Conservation (phyloP, 2,329 filamentous ascomycete species). For the Ceratocystis lukuohia region DNA sequence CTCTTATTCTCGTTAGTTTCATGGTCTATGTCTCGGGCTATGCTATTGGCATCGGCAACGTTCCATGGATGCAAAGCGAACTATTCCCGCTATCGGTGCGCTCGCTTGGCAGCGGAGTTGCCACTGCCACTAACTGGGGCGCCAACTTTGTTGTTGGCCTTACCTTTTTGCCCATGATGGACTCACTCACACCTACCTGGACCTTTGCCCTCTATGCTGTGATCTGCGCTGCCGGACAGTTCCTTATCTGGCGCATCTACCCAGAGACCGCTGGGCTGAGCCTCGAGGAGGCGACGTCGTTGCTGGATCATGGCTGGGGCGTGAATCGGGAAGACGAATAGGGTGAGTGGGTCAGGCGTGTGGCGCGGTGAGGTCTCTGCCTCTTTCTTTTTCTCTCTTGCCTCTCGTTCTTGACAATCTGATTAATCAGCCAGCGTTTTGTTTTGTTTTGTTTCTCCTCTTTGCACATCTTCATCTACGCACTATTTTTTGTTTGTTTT, state of each 20-base stretch:
- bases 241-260: slow-evolving; percentile 59
- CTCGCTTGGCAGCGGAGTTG: slow-evolving; percentile 55
- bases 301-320: slow-evolving; percentile 63
- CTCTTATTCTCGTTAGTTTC: slow-evolving; percentile 58
- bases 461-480: neutral
- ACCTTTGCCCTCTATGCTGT: slow-evolving; percentile 71
- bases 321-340: slow-evolving; percentile 28
- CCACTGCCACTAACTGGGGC: slow-evolving; percentile 75
- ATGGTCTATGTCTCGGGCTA: slow-evolving; percentile 76
- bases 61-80: slow-evolving; percentile 94
- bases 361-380: neutral
- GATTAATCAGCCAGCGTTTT: neutral
- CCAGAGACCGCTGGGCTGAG: slow-evolving; percentile 74
- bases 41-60: slow-evolving; percentile 76
- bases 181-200: slow-evolving; percentile 54
- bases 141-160: slow-evolving; percentile 76
- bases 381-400: slow-evolving; percentile 10
- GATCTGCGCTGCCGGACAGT: slow-evolving; percentile 57
- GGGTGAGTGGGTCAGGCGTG: no score
- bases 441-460: neutral
- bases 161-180: slow-evolving; percentile 81
- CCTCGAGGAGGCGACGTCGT: slow-evolving; percentile 62
- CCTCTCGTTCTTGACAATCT: neutral
- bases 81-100: slow-evolving; percentile 69
- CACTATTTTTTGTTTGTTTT: neutral